Conservation (phyloP, 352 stramenopile species). For the Pythium sukuiense region DNA sequence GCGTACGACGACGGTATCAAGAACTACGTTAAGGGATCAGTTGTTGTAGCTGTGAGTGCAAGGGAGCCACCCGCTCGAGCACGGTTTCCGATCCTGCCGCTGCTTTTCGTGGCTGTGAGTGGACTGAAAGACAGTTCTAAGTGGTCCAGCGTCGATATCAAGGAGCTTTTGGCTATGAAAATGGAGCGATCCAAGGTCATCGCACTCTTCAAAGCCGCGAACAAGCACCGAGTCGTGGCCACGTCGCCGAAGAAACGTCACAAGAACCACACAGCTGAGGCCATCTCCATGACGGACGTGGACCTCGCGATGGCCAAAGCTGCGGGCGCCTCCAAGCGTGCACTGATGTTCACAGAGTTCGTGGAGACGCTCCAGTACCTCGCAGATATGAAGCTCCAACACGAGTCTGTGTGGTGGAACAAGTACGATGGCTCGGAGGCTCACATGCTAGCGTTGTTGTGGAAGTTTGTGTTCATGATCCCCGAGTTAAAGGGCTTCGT, state of each 20-base stretch:
- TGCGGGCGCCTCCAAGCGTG: conserved; percentile 42
- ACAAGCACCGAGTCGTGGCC: conserved; percentile 26
- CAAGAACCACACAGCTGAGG: conserved; percentile 13
- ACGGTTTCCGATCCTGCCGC: conserved; percentile 44
- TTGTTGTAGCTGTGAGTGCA: neutral
- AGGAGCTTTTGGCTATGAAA: conserved; percentile 39
- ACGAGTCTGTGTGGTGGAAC: conserved; percentile 46
- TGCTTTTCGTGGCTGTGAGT: conserved; percentile 44
- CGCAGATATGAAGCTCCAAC: conserved; percentile 33
- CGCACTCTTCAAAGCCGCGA: conserved; percentile 46
- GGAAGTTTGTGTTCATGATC: conserved; percentile 41
- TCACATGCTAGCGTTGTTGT: conserved; percentile 46
- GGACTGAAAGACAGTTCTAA: conserved; percentile 40
- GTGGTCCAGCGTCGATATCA: conserved; percentile 39
- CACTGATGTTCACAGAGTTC: conserved; percentile 53
- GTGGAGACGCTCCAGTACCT: conserved; percentile 32
- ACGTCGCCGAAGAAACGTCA: neutral
- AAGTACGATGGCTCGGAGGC: conserved; percentile 41
- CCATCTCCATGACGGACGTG: conserved; percentile 56
- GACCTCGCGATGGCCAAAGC: conserved; percentile 64
- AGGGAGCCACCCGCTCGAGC: conserved; percentile 4
- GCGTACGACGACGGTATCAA: conserved; percentile 24
- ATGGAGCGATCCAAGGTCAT: conserved; percentile 56
- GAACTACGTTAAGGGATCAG: conserved; percentile 5
- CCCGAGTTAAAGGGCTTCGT: conserved; percentile 29